phyloP scores from a whole-genome alignment of 768 basidiomycete genomes.

The Boletus patriciae region DNA sequence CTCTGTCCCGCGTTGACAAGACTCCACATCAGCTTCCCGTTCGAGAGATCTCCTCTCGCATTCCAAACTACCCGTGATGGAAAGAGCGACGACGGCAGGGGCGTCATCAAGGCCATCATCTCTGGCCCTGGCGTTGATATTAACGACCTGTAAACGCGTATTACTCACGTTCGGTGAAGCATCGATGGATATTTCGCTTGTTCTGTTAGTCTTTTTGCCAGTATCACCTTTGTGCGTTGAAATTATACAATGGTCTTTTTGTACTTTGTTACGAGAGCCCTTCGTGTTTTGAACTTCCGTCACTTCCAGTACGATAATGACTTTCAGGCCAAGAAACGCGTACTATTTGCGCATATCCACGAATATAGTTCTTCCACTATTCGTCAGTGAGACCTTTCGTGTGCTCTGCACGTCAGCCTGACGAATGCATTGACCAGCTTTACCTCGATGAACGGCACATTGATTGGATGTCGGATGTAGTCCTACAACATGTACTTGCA shows the following conservation, averaged over 20 bases:
- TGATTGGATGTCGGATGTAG: constrained; percentile 85
- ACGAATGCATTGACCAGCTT: constrained; percentile 42
- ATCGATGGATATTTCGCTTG: background rate
- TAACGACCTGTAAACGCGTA: constrained; percentile 37
- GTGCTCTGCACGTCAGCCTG: background rate
- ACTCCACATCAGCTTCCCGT: constrained; percentile 53
- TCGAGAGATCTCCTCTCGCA: constrained; percentile 74
- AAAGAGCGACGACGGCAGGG: constrained; percentile 82
- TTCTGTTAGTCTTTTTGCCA: background rate
- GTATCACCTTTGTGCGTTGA: background rate
- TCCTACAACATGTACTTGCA: constrained; percentile 76
- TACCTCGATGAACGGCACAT: constrained; percentile 89
- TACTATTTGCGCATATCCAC: constrained; percentile 83
- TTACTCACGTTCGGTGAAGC: background rate
- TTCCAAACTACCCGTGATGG: constrained; percentile 81
- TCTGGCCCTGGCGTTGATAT: constrained; percentile 68
- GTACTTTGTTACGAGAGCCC: background rate
- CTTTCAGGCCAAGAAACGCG: constrained; percentile 69
- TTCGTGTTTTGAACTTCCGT: background rate
- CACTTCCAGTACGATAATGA: constrained; percentile 40
- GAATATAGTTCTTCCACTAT: constrained; percentile 72
- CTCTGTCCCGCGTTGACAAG: background rate
- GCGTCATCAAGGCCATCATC: constrained; percentile 87
- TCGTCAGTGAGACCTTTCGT: constrained; percentile 45
- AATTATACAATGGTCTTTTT: background rate